Base-by-base conservation (phyloP, 331 rosid genomes). In the Erythrophleum ivorense region DNA sequence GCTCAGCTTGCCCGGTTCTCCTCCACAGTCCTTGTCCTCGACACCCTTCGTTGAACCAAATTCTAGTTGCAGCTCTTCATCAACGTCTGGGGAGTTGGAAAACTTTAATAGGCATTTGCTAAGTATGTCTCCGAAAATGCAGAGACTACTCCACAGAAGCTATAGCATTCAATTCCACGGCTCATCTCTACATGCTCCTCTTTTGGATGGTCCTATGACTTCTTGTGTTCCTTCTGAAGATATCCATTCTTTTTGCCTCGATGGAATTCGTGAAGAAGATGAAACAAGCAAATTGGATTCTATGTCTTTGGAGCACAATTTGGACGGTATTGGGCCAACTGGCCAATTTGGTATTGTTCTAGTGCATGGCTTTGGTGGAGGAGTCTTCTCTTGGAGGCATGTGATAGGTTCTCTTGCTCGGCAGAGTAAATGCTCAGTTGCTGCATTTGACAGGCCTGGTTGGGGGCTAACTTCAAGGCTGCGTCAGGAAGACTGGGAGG, bases 361-460 rank as follows among this genome's bases (percentile, higher is more conserved):
- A 76, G 92, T 96, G 65, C 99, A 96, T 74, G 99, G 99, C 50
- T 96, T 96, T 80, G 99, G 98, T 59, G 99, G 99, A 71, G 99
- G 99, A 33, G 97, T 94, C 78, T 96, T 96, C 87, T 93, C 98
- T 41, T 96, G 99, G 99, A 92, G 99, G 85, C 97, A 96, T 87
- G 91, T 96, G 81, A 92, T 93, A 98, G 94, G 91, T 64, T 77
- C 88, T 72, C 88, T 96, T 53, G 92, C 98, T 46, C 81, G 85
- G 88, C 94, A 93, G 83, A 86, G 89, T 72, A 91, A 95, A 81
- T 92, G 98, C 80, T 69, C 88, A 2, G 98, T 96, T 76, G 97
- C 95, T 70, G 97, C 98, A 78, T 96, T 93, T 82, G 99, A 93
- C 80, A 88, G 99, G 80, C 99, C 99, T 59, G 98, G 99, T 72